Conservation (phyloP, 2,329 filamentous ascomycete genomes). For the Aspergillus udagawae region DNA sequence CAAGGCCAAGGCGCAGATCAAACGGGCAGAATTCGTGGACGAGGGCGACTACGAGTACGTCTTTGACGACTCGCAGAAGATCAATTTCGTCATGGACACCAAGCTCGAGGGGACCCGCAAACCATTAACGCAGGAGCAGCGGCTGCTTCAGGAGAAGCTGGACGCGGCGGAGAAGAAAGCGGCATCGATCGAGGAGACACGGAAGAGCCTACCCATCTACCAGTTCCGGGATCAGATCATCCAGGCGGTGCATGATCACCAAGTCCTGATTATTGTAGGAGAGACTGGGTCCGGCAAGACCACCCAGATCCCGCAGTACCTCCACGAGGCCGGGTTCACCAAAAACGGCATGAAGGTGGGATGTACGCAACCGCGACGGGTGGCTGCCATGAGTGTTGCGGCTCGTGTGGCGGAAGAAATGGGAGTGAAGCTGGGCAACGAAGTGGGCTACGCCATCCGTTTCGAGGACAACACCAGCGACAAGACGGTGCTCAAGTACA, state of each 20-base stretch:
- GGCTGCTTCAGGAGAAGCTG: constrained; percentile 72
- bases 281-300: constrained; percentile 96
- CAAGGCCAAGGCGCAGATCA: constrained; percentile 84
- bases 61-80: constrained; percentile 82
- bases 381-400: constrained; percentile 97
- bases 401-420: constrained; percentile 93
- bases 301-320: constrained; percentile 89
- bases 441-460: constrained; percentile 91
- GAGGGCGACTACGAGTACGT: constrained; percentile 89
- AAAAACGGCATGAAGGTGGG: constrained; percentile 80
- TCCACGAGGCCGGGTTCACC: constrained; percentile 86
- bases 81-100: constrained; percentile 76
- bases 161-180: constrained; percentile 86
- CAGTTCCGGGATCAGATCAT: constrained; percentile 81
- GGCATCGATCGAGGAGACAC: constrained; percentile 81
- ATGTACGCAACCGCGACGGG: constrained; percentile 89
- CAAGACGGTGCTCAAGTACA: constrained; percentile 89
- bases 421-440: constrained; percentile 80
- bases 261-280: constrained; percentile 86
- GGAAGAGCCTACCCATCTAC: constrained; percentile 87
- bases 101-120: constrained; percentile 68
- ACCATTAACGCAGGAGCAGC: constrained; percentile 71
- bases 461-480: constrained; percentile 91
- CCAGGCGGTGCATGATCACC: constrained; percentile 77
- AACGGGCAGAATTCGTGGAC: constrained; percentile 67